Base-by-base conservation (phyloP, 805 yeast genomes). In the Priceomyces fermenticarens region DNA sequence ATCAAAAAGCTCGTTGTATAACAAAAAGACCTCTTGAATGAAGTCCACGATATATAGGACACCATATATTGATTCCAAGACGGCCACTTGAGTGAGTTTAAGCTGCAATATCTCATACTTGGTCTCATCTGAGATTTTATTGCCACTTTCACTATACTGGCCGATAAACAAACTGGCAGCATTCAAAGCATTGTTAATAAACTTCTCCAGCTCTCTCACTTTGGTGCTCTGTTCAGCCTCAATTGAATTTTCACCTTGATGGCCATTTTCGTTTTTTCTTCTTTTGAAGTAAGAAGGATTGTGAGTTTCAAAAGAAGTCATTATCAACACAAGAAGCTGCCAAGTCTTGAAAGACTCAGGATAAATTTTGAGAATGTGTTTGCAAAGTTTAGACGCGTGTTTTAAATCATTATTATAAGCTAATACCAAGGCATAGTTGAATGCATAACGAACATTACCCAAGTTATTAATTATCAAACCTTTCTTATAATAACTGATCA, bases 41-140 rank as follows among this genome's bases (percentile, higher is more conserved):
- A 72, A 67, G 32, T 82, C 87, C 44, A 87, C 57, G 0, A 88
- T 79, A 32, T 75, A 57, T 23, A 72, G 66, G 1, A 73, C 61
- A 5, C 88, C 91, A 42, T 75, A 70, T 3, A 77, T 65, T 4
- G 78, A 71, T 52, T 85, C 89, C 39, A 80, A 63, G n/a, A 88
- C 65, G 1, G 87, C 80, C 29, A 88, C 63, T 51, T 84, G 87
- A 0, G 96, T 83, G 61, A 85, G 70, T 51, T 85, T 85, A 56
- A 88, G 70, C 55, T 87, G 86, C 39, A 82, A 55, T 41, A 81
- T 73, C 42, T 74, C 80, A 63, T 75, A 65, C 52, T 75, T 67
- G 32, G 60, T 54, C 27, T 55, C 58, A 6, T 51, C 37, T 3
- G 65, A 52, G 20, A 67, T 45, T 14, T 53, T 49, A 8, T 51